Percentiles rank a stretch among this genome's conserved stretches.
Conservation (phyloP, 108 stramenopile species). For the Pseudonitzschia multistriata region DNA sequence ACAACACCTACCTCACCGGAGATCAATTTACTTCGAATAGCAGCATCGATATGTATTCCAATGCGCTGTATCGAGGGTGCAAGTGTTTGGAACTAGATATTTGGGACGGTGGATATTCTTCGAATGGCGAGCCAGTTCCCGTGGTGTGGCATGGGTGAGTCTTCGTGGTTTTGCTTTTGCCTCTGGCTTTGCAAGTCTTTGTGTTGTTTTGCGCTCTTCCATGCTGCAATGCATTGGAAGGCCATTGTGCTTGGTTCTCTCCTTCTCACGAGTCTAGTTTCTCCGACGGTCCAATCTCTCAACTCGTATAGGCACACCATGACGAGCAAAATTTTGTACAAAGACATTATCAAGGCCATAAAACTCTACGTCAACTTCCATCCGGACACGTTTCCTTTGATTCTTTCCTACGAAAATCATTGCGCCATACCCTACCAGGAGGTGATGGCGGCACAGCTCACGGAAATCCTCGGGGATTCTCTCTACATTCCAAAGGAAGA, state of each 20-base stretch:
- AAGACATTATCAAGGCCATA: conserved; percentile 80
- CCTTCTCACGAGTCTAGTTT: neutral
- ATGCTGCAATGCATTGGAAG: too few species aligned
- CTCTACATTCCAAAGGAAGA: conserved; percentile 74
- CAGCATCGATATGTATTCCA: conserved; percentile 79
- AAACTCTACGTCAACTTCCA: conserved; percentile 70
- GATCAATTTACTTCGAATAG: conserved; percentile 90
- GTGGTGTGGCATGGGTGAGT: conserved; percentile 89
- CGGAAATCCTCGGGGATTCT: conserved; percentile 57
- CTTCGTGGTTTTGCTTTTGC: neutral
- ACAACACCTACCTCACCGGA: conserved; percentile 97
- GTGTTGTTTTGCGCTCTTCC: neutral
- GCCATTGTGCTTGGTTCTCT: too few species aligned
- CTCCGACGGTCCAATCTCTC: neutral
- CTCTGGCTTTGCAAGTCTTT: neutral
- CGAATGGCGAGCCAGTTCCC: conserved; percentile 41
- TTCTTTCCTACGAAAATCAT: conserved; percentile 96
- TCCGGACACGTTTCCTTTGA: conserved; percentile 86
- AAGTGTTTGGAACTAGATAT: conserved; percentile 96
- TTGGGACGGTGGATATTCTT: conserved; percentile 81
- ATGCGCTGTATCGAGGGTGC: conserved; percentile 88
- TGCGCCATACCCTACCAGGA: conserved; percentile 87
- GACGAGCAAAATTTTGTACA: conserved; percentile 87
- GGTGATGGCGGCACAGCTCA: conserved; percentile 78
- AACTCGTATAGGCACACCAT: conserved; percentile 70